A percentile compares a stretch with the other conserved stretches of the same genome.
Conservation (phyloP, 345 rosid species). For the Citrus reticulata region DNA sequence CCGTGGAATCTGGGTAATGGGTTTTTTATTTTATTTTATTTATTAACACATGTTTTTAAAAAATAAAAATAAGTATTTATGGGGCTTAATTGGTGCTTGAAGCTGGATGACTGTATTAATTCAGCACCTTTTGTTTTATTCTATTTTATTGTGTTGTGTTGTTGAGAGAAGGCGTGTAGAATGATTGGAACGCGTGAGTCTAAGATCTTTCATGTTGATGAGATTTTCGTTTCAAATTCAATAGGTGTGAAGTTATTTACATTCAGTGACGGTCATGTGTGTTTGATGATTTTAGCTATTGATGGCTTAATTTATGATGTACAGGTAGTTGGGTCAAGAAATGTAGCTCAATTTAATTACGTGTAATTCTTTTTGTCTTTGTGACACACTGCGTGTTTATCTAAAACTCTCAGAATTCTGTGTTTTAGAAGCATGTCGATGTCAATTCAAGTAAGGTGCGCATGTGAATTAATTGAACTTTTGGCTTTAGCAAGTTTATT, state of each 20-base stretch:
- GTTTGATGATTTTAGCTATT: not conserved
- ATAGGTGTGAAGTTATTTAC: not conserved
- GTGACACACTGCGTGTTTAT: not conserved
- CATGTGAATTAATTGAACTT: not conserved
- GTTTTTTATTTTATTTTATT: not conserved
- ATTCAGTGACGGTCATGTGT: not conserved
- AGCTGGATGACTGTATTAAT: not conserved
- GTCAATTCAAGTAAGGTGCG: not conserved
- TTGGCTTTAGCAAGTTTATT: not conserved
- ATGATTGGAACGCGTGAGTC: not conserved
- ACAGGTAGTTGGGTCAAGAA: not conserved
- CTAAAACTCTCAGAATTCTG: not conserved
- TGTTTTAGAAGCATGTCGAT: not conserved
- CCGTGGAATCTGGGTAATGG: not conserved
- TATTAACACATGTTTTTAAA: not conserved
- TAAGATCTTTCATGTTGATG: not conserved
- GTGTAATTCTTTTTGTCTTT: not conserved
- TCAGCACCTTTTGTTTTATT: not conserved
- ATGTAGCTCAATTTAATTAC: not conserved
- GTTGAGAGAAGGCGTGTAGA: not conserved
- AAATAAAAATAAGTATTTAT: not conserved
- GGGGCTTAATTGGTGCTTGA: not conserved
- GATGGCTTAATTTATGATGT: not conserved
- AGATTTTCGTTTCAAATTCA: not conserved
- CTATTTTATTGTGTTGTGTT: not conserved